Percentiles rank a stretch among this genome's conserved stretches.
phyloP scores from a whole-genome alignment of 2,329 filamentous ascomycete genomes.

The Clarireedia monteithiana region DNA sequence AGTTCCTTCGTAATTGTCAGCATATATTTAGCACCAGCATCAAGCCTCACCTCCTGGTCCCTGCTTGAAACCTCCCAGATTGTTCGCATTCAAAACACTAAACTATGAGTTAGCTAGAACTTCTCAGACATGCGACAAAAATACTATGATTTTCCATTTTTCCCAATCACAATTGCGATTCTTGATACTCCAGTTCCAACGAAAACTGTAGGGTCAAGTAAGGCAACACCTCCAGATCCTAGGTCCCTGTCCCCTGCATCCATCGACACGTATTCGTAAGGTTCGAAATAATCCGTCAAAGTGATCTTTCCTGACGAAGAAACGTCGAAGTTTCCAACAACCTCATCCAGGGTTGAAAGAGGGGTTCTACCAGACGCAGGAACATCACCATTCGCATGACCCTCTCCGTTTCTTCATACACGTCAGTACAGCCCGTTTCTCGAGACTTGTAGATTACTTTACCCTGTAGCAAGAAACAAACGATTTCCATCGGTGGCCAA shows the following conservation, averaged over 20 bases:
- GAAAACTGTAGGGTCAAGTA: conserved; percentile 27
- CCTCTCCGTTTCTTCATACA: not conserved
- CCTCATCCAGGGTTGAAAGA: conserved; percentile 39
- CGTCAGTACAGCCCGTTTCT: not conserved
- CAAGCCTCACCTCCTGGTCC: conserved; percentile 31
- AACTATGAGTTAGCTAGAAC: not conserved
- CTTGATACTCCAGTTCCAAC: not conserved
- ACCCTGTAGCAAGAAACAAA: conserved; percentile 27
- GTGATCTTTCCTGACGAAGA: conserved; percentile 36
- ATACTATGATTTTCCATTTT: conserved; percentile 34
- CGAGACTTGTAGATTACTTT: conserved; percentile 8
- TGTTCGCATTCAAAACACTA: conserved; percentile 30
- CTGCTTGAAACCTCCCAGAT: conserved; percentile 35
- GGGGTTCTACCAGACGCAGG: conserved; percentile 32
- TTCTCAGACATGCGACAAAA: no score
- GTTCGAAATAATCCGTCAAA: conserved; percentile 43
- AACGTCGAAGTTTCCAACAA: conserved; percentile 41
- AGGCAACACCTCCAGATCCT: conserved; percentile 37
- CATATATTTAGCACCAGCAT: not conserved
- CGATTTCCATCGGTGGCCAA: conserved; percentile 28
- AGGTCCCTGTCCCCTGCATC: conserved; percentile 43
- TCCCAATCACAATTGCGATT: conserved; percentile 24
- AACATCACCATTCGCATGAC: conserved; percentile 2
- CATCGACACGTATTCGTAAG: conserved; percentile 40
- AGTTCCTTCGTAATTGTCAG: conserved; percentile 7